Conservation (phyloP, 768 basidiomycete genomes). For the Cyclocybe aegerita region DNA sequence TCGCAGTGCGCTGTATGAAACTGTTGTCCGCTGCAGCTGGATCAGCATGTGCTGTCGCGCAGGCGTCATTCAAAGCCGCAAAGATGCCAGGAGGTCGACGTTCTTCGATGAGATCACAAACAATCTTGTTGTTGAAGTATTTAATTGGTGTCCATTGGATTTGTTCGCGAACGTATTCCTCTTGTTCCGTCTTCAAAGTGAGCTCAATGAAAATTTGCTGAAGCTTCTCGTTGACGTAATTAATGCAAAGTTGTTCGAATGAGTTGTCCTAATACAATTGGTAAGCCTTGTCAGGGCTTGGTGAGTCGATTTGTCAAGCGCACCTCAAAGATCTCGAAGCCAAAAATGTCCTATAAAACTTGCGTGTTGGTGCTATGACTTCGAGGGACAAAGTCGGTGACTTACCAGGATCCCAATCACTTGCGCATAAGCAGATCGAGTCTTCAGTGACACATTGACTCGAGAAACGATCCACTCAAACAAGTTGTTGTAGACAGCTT, state of each 20-base stretch:
- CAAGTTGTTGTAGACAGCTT: slow-evolving; percentile 96
- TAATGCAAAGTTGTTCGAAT: slow-evolving; percentile 98
- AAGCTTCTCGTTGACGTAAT: slow-evolving; percentile 99
- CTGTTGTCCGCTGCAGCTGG: slow-evolving; percentile 95
- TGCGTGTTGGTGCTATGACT: slow-evolving; percentile 1
- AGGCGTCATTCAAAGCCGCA: slow-evolving; percentile 97
- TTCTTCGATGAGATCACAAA: slow-evolving; percentile 98
- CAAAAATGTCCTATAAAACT: slow-evolving; percentile 85
- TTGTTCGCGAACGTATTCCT: slow-evolving; percentile 97
- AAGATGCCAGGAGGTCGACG: slow-evolving; percentile 96
- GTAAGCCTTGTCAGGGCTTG: neutral
- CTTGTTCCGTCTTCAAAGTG: slow-evolving; percentile 98
- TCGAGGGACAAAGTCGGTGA: slow-evolving; percentile 3
- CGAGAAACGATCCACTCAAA: slow-evolving; percentile 99
- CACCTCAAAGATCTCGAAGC: slow-evolving; percentile 98
- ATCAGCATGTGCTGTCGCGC: slow-evolving; percentile 97
- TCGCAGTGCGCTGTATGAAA: slow-evolving; percentile 88
- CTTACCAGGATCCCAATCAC: slow-evolving; percentile 90
- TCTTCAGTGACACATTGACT: slow-evolving; percentile 95
- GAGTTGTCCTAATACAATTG: slow-evolving; percentile 74
- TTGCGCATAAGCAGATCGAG: slow-evolving; percentile 68
- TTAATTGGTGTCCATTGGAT: slow-evolving; percentile 99
- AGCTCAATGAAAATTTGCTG: slow-evolving; percentile 99
- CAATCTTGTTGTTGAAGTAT: slow-evolving; percentile 98
- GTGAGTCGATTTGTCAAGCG: neutral